phyloP scores from a whole-genome alignment of 1,139 yeast species.

The Yamadazyma sp. region DNA sequence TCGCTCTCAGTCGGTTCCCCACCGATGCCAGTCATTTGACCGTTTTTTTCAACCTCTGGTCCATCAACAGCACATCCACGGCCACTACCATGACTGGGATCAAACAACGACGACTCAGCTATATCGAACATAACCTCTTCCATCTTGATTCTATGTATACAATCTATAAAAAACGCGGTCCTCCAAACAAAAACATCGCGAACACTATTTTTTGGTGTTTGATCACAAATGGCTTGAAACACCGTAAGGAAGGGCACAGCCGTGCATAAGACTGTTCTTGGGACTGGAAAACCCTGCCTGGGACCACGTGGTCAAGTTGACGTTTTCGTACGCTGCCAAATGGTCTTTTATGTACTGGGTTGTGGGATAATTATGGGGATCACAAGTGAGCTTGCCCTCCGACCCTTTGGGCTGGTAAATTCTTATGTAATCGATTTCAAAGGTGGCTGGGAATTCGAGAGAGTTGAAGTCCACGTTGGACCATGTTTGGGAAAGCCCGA shows the following conservation, averaged over 20 bases:
- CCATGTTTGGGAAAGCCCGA: conserved; percentile 31
- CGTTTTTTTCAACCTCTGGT: background rate
- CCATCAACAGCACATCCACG: background rate
- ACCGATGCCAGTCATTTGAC: background rate
- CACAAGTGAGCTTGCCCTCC: conserved; percentile 24
- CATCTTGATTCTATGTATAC: conserved; percentile 4
- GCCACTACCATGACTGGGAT: background rate
- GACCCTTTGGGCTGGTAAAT: conserved; percentile 26
- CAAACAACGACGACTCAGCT: conserved; percentile 9
- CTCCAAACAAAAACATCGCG: background rate
- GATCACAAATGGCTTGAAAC: background rate
- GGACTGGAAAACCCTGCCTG: conserved; percentile 27
- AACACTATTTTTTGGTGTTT: background rate
- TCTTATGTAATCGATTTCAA: conserved; percentile 28
- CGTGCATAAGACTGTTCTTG: conserved; percentile 20
- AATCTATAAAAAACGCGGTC: background rate
- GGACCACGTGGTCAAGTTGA: conserved; percentile 26
- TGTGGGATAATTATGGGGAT: conserved; percentile 28
- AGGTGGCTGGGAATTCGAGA: conserved; percentile 24
- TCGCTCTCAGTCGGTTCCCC: background rate
- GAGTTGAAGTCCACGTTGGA: conserved; percentile 23
- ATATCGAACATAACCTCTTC: conserved; percentile 9
- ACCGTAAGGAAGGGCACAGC: conserved; percentile 11
- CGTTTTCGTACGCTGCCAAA: conserved; percentile 23
- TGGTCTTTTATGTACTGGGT: conserved; percentile 26